phyloP scores from a whole-genome alignment of 139 green algal genomes.

The Desmodesmus armatus region DNA sequence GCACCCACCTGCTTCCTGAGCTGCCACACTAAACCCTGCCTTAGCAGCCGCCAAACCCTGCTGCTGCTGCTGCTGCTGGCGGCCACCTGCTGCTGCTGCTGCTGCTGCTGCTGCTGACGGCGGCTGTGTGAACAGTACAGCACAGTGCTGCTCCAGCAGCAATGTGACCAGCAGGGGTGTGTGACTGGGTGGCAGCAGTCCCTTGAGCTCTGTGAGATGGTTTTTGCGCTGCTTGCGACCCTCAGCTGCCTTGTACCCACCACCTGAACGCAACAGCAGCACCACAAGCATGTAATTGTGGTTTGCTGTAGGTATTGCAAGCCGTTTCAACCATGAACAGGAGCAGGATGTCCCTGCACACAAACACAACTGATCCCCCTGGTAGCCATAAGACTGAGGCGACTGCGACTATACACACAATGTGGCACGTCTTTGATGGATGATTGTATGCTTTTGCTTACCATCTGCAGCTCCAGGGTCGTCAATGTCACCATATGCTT shows the following conservation, averaged over 20 bases:
- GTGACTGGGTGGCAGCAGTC: slow-evolving; percentile 53
- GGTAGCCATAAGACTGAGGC: background rate
- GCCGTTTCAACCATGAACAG: background rate
- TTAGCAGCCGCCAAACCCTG: background rate
- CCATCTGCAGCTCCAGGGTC: background rate
- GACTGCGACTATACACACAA: background rate
- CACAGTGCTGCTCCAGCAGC: slow-evolving; percentile 50
- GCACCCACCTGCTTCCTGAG: background rate
- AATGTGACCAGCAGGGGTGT: slow-evolving; percentile 51
- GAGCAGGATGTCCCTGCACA: background rate
- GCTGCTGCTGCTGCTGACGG: background rate
- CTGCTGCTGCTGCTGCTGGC: background rate
- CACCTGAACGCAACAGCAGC: background rate
- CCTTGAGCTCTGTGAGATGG: slow-evolving; percentile 63
- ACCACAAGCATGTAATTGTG: background rate
- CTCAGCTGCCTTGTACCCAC: slow-evolving; percentile 47
- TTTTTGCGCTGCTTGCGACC: slow-evolving; percentile 52
- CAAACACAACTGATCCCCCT: background rate
- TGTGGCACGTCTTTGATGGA: background rate
- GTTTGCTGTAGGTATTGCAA: background rate
- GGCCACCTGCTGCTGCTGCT: background rate
- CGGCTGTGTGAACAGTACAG: background rate
- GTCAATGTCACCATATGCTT: no score
- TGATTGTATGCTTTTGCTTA: slow-evolving; percentile 8
- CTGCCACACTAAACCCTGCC: background rate